Base-by-base conservation (phyloP, 176 grass and related monocot species). In the Elaeis guineensis region DNA sequence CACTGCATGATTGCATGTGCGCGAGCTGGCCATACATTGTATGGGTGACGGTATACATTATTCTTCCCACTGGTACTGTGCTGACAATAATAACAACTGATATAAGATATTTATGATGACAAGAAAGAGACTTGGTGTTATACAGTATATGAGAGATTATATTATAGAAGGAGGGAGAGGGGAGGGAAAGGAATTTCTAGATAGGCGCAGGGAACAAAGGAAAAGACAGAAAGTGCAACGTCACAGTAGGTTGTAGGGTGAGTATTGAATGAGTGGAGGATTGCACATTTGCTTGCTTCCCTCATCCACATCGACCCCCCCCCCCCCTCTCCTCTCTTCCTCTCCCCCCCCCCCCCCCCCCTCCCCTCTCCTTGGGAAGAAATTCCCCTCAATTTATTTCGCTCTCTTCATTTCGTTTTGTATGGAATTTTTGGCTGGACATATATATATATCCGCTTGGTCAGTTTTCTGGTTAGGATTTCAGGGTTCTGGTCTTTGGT, bases 171-270 rank as follows among this genome's bases (percentile, higher is more conserved):
- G 35, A 12, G 35, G 35, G 3, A 44, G 35, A n/a, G 35, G 80
- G 62, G 29, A 49, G 69, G 48, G 69, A 21, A 76, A 39, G 32
- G 80, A 80, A 90, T 96, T 90, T 85, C 69, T 91, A 52, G 87
- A 78, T 61, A 28, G 51, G 83, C 59, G 83, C 69, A 67, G 21
- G 32, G 53, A 18, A 21, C 8, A 14, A 61, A 29, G 87, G 67
- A 97, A 88, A 91, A 69, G 87, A 90, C 87, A 88, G 58, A 72
- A 74, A 80, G 75, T 77, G 61, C 81, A 50, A 89, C 70, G 56
- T 79, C 75, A 85, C 50, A 70, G 63, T 70, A 76, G 18, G 59
- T 25, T 64, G 39, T 58, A 49, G 51, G 53, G 72, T 69, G 61
- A 55, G 78, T 63, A 20, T 59, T 21, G 32, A 76, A 70, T 63